Conservation (phyloP, 148 eudicot species). For the Dysphania ambrosioides region DNA sequence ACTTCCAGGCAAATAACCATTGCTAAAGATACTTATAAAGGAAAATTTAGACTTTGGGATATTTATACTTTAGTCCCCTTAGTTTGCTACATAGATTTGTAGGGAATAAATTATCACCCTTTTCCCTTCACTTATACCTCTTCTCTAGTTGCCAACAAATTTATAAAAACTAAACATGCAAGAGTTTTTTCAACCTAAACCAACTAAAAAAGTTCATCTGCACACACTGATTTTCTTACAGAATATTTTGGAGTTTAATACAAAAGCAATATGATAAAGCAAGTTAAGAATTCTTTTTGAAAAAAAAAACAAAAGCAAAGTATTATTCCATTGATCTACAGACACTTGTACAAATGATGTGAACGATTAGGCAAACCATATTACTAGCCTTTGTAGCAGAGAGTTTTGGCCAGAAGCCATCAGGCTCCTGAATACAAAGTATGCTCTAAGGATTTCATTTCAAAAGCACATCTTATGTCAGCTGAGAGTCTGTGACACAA, state of each 20-base stretch:
- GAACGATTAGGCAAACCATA: background rate
- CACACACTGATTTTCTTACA: background rate
- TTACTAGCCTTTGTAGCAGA: background rate
- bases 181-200: background rate
- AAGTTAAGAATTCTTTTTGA: background rate
- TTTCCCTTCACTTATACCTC: background rate
- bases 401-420: background rate
- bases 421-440: background rate
- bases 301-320: no score
- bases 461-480: background rate
- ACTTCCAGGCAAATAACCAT: constrained; percentile 1
- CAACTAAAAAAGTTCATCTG: background rate
- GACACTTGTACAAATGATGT: background rate
- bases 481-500: background rate
- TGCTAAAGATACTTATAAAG: background rate
- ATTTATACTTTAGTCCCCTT: background rate
- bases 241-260: background rate
- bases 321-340: background rate
- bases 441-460: background rate
- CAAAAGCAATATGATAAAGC: background rate
- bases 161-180: background rate
- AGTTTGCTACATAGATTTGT: background rate
- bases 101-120: background rate
- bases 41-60: background rate
- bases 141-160: background rate